phyloP scores from a whole-genome alignment of 257 asterid species.

The Capsicum chinense region DNA sequence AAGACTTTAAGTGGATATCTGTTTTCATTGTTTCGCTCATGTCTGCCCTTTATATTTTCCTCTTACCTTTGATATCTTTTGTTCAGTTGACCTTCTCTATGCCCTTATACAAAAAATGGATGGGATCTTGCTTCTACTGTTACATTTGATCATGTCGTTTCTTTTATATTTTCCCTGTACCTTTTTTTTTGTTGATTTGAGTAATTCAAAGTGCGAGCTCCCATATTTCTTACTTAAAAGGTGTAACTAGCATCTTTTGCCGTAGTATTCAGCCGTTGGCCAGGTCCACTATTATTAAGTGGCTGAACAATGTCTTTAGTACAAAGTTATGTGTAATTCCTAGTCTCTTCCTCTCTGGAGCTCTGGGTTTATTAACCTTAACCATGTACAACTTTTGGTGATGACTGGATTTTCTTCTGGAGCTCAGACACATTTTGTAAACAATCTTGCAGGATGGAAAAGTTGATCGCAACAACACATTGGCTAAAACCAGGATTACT shows the following conservation, averaged over 20 bases:
- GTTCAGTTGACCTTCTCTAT: not conserved
- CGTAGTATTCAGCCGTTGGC: not conserved
- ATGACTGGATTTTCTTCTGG: conserved; percentile 17
- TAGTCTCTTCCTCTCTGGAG: not conserved
- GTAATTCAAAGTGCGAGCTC: conserved; percentile 18
- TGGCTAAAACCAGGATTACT: conserved; percentile 63
- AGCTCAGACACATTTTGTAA: conserved; percentile 15
- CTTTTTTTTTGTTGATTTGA: not conserved
- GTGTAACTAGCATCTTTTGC: not conserved
- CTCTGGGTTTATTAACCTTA: not conserved
- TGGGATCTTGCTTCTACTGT: not conserved
- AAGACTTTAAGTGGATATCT: conserved; percentile 1
- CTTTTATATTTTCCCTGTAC: not conserved
- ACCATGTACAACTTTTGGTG: not conserved
- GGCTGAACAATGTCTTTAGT: conserved; percentile 1
- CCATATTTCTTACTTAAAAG: not conserved
- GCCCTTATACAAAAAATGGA: not conserved
- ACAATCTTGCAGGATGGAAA: conserved; percentile 60
- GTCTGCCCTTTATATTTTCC: not conserved
- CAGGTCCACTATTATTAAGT: conserved; percentile 20
- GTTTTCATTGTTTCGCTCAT: conserved; percentile 11
- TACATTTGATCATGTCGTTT: not conserved
- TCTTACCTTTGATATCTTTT: not conserved
- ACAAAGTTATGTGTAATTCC: not conserved
- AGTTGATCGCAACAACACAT: conserved; percentile 43